phyloP scores from a whole-genome alignment of 768 basidiomycete species.

The Clitopilus hobsonii region DNA sequence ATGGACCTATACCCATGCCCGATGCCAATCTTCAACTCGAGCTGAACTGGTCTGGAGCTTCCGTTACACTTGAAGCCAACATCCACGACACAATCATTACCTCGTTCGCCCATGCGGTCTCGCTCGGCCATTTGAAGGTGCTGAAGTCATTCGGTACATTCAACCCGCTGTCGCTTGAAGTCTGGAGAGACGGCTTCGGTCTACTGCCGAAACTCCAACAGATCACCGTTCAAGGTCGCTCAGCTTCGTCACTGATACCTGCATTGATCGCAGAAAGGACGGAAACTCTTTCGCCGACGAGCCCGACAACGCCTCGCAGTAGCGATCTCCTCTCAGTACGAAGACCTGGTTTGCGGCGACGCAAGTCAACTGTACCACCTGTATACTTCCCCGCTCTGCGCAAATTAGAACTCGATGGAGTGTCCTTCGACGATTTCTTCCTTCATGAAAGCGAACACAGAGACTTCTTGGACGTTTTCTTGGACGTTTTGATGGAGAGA shows the following conservation, averaged over 20 bases:
- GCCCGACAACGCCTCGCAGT: slow-evolving; percentile 2
- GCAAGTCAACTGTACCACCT: slow-evolving; percentile 8
- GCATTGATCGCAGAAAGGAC: slow-evolving; percentile 18
- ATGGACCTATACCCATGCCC: neutral
- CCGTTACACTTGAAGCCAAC: no score
- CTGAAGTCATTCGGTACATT: neutral
- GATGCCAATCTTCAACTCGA: no score
- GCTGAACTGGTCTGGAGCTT: no score
- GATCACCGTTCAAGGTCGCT: slow-evolving; percentile 16
- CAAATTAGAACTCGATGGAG: slow-evolving; percentile 19
- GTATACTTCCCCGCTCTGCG: slow-evolving; percentile 23
- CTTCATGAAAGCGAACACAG: no score
- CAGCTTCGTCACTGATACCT: slow-evolving; percentile 16
- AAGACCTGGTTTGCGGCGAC: slow-evolving; percentile 9
- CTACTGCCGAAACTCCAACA: slow-evolving; percentile 19
- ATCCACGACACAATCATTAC: no score
- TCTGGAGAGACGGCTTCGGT: slow-evolving; percentile 23
- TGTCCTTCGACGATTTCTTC: slow-evolving; percentile 12
- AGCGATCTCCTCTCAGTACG: slow-evolving; percentile 9
- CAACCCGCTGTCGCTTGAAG: slow-evolving; percentile 1
- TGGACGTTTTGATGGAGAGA: slow-evolving; percentile 25
- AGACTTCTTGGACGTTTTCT: slow-evolving; percentile 5
- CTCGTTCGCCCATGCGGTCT: no score
- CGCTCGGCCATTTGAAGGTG: slow-evolving; percentile 11
- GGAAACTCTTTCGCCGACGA: slow-evolving; percentile 6